Evolutionary conservation across 305 asterid genomes (phyloP).

Genomic region (Fraxinus paxiana): DNA sequence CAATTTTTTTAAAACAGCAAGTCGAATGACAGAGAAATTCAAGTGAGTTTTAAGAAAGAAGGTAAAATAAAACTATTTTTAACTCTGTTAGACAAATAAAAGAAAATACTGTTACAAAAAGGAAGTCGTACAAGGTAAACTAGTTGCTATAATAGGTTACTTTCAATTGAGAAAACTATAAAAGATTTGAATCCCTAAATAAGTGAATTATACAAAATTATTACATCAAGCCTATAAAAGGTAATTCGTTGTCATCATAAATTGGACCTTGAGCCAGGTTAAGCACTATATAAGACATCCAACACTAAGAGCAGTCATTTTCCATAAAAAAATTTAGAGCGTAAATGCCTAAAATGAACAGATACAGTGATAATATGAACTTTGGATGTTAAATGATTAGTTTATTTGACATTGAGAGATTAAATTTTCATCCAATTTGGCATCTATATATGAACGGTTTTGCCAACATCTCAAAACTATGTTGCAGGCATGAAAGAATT

Average conservation of each 20-base stretch:
- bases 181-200: not conserved
- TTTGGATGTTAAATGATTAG: not conserved
- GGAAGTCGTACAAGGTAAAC: not conserved
- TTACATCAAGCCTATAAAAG: not conserved
- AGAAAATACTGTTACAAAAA: not conserved
- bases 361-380: not conserved
- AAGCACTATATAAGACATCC: not conserved
- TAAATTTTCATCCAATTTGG: constrained; percentile 5
- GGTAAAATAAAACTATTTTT: not conserved
- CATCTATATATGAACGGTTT: not conserved
- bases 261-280: not conserved
- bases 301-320: not conserved
- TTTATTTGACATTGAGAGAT: not conserved
- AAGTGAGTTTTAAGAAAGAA: not conserved
- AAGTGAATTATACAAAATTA: not conserved
- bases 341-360: not conserved
- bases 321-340: not conserved
- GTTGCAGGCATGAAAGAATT: not conserved
- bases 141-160: not conserved
- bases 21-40: not conserved
- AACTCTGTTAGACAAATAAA: not conserved
- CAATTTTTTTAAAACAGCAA: not conserved
- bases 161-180: not conserved
- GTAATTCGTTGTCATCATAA: not conserved
- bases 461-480: not conserved